A percentile compares a stretch with the other conserved stretches of the same genome.
Evolutionary conservation across 129 eudicot species (phyloP).

Genomic region (Arctium lappa): DNA sequence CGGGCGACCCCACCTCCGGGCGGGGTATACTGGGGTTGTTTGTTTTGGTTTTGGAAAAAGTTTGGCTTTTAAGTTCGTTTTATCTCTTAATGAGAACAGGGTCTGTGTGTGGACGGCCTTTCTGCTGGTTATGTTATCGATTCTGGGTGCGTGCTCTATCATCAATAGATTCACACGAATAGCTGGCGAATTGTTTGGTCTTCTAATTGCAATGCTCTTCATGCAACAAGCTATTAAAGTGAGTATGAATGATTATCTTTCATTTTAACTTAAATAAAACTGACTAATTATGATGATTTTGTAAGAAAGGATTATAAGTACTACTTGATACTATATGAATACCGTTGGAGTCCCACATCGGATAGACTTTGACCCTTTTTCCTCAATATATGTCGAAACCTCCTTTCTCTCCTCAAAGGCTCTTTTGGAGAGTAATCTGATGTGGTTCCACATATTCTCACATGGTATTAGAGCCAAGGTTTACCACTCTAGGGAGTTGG

Average conservation of each 20-base stretch:
- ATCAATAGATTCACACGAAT: conserved; percentile 94
- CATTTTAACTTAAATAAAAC: not conserved
- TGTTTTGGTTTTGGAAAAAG: not conserved
- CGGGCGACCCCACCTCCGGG: not conserved
- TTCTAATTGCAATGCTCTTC: conserved; percentile 95
- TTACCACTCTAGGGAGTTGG: too few species aligned
- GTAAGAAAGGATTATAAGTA: not conserved
- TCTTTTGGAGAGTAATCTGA: not conserved
- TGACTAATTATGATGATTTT: conserved; percentile 1
- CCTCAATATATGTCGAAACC: not conserved
- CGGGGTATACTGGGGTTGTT: not conserved
- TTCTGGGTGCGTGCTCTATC: conserved; percentile 95
- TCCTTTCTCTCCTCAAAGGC: not conserved
- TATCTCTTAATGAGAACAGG: conserved; percentile 44
- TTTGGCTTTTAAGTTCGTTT: conserved; percentile 16
- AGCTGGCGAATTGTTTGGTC: conserved; percentile 97
- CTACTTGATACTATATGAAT: not conserved
- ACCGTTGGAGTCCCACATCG: not conserved
- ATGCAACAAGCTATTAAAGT: conserved; percentile 98
- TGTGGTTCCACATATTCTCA: not conserved
- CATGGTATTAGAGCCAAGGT: too few species aligned
- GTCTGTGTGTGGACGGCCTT: conserved; percentile 97
- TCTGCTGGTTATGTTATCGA: conserved; percentile 77
- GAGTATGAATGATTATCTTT: conserved; percentile 28
- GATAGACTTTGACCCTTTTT: not conserved